These are phyloP conservation scores for Aquilaria malaccensis DNA, from an alignment of 345 rosid species.

Conservation along the genomic window DNA sequence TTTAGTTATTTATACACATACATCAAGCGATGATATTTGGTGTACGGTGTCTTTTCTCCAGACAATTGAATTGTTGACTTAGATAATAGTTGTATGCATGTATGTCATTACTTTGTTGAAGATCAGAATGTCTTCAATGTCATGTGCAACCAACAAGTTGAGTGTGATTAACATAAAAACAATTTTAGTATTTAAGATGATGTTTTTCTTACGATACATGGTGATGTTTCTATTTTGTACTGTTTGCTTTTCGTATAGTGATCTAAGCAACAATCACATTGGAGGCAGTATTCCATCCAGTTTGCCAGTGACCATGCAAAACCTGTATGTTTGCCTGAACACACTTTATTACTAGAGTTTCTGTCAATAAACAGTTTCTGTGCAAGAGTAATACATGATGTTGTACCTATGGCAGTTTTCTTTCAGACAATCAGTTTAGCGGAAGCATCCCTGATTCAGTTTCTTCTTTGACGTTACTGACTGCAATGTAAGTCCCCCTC, in stretches of 20 bases:
- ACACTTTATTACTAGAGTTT: slow-evolving; percentile 2
- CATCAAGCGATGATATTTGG: too few relatives aligned
- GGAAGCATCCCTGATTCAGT: slow-evolving; percentile 90
- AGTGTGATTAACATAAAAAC: too few relatives aligned
- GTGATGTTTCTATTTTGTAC: slow-evolving; percentile 3
- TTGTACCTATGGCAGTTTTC: slow-evolving; percentile 74
- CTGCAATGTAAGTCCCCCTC: slow-evolving; percentile 52
- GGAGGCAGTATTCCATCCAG: slow-evolving; percentile 85
- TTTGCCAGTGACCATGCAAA: slow-evolving; percentile 72
- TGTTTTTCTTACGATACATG: not conserved
- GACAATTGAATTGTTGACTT: too few relatives aligned
- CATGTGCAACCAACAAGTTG: too few relatives aligned
- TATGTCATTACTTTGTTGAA: too few relatives aligned
- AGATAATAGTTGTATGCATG: too few relatives aligned
- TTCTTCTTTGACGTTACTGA: slow-evolving; percentile 49
- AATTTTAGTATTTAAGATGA: too few relatives aligned
- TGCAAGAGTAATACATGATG: slow-evolving; percentile 21
- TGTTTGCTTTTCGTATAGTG: slow-evolving; percentile 42
- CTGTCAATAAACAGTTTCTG: not conserved
- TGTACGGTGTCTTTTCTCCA: too few relatives aligned
- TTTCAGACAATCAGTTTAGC: slow-evolving; percentile 75
- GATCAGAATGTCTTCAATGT: too few relatives aligned
- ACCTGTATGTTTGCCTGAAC: slow-evolving; percentile 35
- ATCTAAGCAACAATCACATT: slow-evolving; percentile 81
- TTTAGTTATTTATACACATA: too few relatives aligned